Percentiles rank a stretch among this genome's conserved stretches.
phyloP scores from a whole-genome alignment of 2,329 filamentous ascomycete genomes.

The Catunica adiposa region DNA sequence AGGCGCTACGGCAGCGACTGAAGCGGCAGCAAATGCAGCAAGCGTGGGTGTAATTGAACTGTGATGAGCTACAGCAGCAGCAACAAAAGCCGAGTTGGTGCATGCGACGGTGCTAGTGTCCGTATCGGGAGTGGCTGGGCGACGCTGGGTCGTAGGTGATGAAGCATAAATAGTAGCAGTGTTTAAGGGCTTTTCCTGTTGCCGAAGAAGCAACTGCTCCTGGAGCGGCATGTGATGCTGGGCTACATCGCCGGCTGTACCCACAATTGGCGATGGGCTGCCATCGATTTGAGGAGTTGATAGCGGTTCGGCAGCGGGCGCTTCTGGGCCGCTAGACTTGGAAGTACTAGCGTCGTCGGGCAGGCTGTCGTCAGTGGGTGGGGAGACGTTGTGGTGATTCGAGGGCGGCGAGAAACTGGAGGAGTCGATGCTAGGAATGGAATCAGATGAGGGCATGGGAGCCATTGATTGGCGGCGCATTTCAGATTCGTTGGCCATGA shows the following conservation, averaged over 20 bases:
- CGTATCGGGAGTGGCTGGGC: neutral
- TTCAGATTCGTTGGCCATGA: conserved; percentile 41
- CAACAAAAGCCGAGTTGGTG: neutral
- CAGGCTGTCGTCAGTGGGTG: neutral
- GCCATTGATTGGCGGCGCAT: conserved; percentile 36
- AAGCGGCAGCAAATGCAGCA: neutral
- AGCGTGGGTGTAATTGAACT: neutral
- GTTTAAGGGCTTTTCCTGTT: neutral
- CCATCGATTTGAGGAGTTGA: no score
- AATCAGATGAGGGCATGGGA: conserved; percentile 17
- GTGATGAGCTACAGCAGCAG: conserved; percentile 1
- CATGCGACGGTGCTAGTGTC: no score
- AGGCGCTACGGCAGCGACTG: conserved; percentile 1
- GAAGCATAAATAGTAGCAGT: neutral
- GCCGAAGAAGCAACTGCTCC: conserved; percentile 6
- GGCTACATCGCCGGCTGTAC: no score
- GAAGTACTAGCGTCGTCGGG: neutral
- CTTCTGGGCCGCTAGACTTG: no score
- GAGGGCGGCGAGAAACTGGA: no score
- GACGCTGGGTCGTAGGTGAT: neutral
- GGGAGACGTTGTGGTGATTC: no score
- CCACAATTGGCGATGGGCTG: no score
- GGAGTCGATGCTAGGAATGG: conserved; percentile 7
- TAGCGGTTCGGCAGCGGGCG: no score
- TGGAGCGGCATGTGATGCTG: conserved; percentile 8